These are phyloP conservation scores for Achaetomium macrosporum DNA, from an alignment of 2,329 filamentous ascomycete species.

Conservation along the genomic window DNA sequence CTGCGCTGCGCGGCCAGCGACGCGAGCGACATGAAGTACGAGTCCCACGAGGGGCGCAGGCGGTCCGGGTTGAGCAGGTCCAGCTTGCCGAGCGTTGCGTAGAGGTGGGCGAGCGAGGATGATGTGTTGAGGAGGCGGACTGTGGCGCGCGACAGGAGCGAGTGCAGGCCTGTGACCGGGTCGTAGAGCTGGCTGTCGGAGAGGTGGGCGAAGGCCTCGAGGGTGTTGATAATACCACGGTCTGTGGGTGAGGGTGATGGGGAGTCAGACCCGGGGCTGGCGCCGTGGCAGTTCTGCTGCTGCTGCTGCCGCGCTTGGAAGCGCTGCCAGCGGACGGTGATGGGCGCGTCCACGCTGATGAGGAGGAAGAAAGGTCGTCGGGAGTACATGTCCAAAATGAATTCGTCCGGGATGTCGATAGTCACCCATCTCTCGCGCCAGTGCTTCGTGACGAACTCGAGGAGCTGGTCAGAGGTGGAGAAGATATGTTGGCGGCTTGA, in stretches of 20 bases:
- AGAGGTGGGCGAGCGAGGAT: constrained; percentile 62
- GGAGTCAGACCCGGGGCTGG: not conserved
- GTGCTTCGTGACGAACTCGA: constrained; percentile 78
- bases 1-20: constrained; percentile 82
- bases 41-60: constrained; percentile 86
- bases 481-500: constrained; percentile 38
- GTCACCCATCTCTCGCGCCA: constrained; percentile 85
- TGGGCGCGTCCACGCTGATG: constrained; percentile 83
- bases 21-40: constrained; percentile 97
- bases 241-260: not conserved
- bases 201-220: constrained; percentile 51
- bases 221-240: constrained; percentile 23
- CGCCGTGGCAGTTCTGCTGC: constrained; percentile 17
- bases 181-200: constrained; percentile 74
- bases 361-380: constrained; percentile 89
- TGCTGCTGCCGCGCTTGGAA: constrained; percentile 39
- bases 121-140: constrained; percentile 84
- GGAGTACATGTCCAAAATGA: constrained; percentile 66
- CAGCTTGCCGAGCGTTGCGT: constrained; percentile 64
- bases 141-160: constrained; percentile 74
- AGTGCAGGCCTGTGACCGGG: constrained; percentile 57
- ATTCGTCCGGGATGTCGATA: constrained; percentile 71
- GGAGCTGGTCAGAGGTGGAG: constrained; percentile 56
- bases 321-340: constrained; percentile 76
- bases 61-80: constrained; percentile 73